Evolutionary conservation across 2,329 filamentous ascomycete species (phyloP), one percentile per base, ranked within the genome.

Genomic region (Exophiala oligosperma): DNA sequence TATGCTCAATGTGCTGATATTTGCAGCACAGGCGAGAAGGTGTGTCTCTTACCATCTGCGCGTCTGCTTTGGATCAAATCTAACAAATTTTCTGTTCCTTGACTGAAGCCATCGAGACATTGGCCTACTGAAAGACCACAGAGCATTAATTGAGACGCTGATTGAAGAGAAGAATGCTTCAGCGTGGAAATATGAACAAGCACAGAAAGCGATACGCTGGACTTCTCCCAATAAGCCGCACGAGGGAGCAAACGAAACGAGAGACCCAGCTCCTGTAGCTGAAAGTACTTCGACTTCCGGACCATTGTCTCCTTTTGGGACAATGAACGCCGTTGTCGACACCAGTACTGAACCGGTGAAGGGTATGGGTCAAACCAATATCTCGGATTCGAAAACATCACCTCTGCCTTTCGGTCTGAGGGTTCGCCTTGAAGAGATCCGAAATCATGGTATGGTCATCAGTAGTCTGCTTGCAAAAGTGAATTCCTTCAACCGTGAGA

Each of bases 1-100:
- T 24, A 65, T 72, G 65, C 48, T 72, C 12, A 67, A 71, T 59
- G 69, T 72, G 1, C 65, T 73, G 37, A 70, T 67, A 32, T 71
- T 71, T 55, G 70, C 70, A 12, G 66, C 63, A 26, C 67, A 69
- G 46, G 11, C 66, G 14, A 24, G 55, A 48, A 61, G 48, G 59
- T 61, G 51, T 9, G 44, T 24, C 40, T 43, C n/a, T 2, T 17
- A 4, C 40, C 6, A 17, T 6, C 8, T 35, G 32, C 32, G 7
- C 32, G 32, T 35, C 32, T 35, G 32, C 32, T 9, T 35, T 8
- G 7, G 32, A 35, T 9, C 32, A 24, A 23, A 17, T 21, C 24
- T 23, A n/a, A 21, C 24, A 47, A 28, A 7, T 21, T 11, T 47
- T 2, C 7, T 11, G 4, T 35, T 35, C 6, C 24, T 47, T 6